Evolutionary conservation across 2,329 filamentous ascomycete species (phyloP).

Genomic region (Neofusicoccum kwambonambiense): DNA sequence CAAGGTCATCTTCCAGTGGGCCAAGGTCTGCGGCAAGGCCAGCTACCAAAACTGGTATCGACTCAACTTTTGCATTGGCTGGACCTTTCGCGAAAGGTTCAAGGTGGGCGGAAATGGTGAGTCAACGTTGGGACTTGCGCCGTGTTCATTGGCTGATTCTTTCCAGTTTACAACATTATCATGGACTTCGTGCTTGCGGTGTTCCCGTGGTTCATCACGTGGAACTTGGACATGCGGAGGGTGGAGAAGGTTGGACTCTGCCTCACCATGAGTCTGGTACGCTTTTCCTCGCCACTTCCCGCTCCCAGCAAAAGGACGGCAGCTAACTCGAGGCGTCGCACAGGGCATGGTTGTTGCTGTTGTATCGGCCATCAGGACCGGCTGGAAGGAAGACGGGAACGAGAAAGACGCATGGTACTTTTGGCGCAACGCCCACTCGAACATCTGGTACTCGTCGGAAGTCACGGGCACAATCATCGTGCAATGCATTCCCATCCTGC

Average conservation of each 20-base stretch:
- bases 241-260: constrained; percentile 53
- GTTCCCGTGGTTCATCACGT: constrained; percentile 53
- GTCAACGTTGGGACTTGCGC: constrained; percentile 18
- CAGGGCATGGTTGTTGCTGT: constrained; percentile 51
- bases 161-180: constrained; percentile 52
- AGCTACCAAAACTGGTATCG: constrained; percentile 51
- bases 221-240: constrained; percentile 48
- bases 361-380: constrained; percentile 48
- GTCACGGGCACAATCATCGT: constrained; percentile 56
- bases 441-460: constrained; percentile 54
- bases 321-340: not conserved
- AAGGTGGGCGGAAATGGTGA: constrained; percentile 53
- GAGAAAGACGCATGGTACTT: constrained; percentile 48
- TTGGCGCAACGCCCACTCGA: constrained; percentile 49
- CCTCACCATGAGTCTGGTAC: constrained; percentile 48
- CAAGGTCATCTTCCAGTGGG: constrained; percentile 53
- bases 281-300: not conserved
- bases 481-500: constrained; percentile 53
- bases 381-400: constrained; percentile 52
- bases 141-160: constrained; percentile 20
- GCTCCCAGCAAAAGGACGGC: not conserved
- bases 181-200: constrained; percentile 54
- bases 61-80: constrained; percentile 46
- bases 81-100: constrained; percentile 42
- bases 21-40: constrained; percentile 44